These are phyloP conservation scores for Penicillium sp. DNA, from an alignment of 2,329 filamentous ascomycete species.

Conservation along the genomic window DNA sequence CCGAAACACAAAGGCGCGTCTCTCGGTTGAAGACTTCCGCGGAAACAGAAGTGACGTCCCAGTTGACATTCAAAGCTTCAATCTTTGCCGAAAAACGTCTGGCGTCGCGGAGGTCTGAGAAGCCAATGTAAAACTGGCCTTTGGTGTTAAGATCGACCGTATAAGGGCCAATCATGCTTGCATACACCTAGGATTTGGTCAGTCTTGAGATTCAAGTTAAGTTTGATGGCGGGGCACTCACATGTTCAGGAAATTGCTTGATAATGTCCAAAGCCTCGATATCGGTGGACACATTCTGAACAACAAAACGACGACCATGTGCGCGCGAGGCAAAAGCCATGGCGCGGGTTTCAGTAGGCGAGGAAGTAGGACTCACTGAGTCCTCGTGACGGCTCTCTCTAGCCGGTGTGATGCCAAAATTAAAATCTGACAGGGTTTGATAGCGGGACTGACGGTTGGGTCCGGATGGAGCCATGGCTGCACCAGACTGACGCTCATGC, in stretches of 20 bases:
- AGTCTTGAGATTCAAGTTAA: background rate
- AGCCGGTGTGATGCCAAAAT: background rate
- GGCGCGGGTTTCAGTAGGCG: background rate
- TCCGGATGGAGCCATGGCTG: background rate
- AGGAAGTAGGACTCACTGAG: background rate
- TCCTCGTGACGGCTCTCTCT: background rate
- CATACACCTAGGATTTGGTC: background rate
- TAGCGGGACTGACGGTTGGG: background rate
- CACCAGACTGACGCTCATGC: background rate
- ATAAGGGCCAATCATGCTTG: conserved; percentile 4
- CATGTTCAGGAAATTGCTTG: background rate
- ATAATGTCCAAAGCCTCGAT: background rate
- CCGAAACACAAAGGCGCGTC: background rate
- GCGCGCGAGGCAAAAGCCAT: background rate
- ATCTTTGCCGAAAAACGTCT: background rate
- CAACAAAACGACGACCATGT: conserved; percentile 5
- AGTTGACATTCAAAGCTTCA: background rate
- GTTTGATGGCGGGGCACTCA: background rate
- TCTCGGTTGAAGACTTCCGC: background rate
- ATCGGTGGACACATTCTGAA: conserved; percentile 4
- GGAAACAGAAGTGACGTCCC: background rate
- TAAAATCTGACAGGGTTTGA: background rate
- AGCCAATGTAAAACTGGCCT: conserved; percentile 6
- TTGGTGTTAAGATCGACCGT: conserved; percentile 2
- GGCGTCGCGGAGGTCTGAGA: conserved; percentile 5